Evolutionary conservation across 1,139 yeast species (phyloP).

Genomic region (Pneumocystis sp.): DNA sequence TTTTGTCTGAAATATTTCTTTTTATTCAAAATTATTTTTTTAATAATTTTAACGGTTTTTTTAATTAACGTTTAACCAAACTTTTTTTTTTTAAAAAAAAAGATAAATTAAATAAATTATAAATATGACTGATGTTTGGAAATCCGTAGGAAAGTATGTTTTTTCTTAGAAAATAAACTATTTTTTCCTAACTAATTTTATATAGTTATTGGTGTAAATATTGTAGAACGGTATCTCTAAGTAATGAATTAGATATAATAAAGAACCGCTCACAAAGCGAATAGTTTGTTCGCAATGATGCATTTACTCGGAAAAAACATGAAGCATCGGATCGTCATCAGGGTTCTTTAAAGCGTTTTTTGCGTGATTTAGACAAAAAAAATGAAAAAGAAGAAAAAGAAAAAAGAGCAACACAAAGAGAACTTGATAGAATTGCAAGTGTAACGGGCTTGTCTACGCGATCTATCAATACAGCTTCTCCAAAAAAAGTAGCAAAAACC

Average conservation of each 20-base stretch:
- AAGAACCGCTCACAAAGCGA: not conserved
- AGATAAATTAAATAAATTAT: not conserved
- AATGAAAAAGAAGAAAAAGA: not conserved
- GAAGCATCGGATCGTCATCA: conserved; percentile 11
- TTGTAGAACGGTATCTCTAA: not conserved
- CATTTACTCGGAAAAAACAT: conserved; percentile 7
- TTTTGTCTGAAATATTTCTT: not conserved
- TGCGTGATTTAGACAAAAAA: not conserved
- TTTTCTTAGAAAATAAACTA: not conserved
- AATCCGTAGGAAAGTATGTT: not conserved
- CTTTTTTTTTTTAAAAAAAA: not conserved
- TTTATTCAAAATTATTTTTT: not conserved
- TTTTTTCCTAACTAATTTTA: not conserved
- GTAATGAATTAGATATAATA: not conserved
- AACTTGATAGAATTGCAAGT: not conserved
- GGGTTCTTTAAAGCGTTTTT: not conserved
- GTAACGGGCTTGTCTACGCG: not conserved
- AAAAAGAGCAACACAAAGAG: not conserved
- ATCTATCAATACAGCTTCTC: not conserved
- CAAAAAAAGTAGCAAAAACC: not conserved
- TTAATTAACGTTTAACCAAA: not conserved
- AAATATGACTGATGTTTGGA: not conserved
- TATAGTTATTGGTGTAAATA: conserved; percentile 1
- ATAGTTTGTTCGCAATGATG: conserved; percentile 8
- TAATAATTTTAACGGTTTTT: not conserved